These are phyloP conservation scores for Kwoniella europaea DNA, from an alignment of 768 basidiomycete species.

Conservation along the genomic window DNA sequence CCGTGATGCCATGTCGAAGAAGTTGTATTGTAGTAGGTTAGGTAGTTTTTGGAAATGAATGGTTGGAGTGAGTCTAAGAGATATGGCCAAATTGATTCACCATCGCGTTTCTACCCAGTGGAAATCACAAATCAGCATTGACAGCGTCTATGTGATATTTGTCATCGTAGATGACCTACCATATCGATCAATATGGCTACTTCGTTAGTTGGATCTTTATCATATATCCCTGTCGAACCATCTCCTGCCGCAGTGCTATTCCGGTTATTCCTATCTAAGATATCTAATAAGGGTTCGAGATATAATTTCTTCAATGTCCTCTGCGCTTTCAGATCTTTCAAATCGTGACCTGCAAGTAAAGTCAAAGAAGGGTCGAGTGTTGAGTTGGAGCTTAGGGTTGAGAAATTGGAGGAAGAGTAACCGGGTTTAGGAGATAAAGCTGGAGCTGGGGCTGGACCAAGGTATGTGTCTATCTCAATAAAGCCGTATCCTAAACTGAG, in stretches of 20 bases:
- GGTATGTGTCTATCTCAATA: constrained; percentile 38
- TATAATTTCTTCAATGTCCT: constrained; percentile 35
- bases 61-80: constrained; percentile 31
- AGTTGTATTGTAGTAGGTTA: constrained; percentile 29
- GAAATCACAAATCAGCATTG: not conserved
- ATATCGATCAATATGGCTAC: constrained; percentile 40
- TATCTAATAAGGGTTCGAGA: constrained; percentile 33
- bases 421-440: not conserved
- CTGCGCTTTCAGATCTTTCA: constrained; percentile 22
- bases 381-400: not conserved
- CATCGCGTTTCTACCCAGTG: constrained; percentile 31
- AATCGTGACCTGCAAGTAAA: constrained; percentile 31
- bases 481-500: constrained; percentile 30
- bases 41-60: constrained; percentile 34
- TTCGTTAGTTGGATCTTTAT: constrained; percentile 23
- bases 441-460: constrained; percentile 14
- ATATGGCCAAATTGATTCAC: constrained; percentile 36
- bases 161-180: constrained; percentile 22
- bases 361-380: constrained; percentile 11
- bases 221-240: constrained; percentile 27
- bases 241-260: not conserved
- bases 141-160: not conserved
- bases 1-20: constrained; percentile 27
- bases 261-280: constrained; percentile 31
- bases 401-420: too few species aligned